Evolutionary conservation across 2,329 filamentous ascomycete genomes (phyloP), one percentile per base, ranked within the genome.

Genomic region (Rhynchosporium graminicola): DNA sequence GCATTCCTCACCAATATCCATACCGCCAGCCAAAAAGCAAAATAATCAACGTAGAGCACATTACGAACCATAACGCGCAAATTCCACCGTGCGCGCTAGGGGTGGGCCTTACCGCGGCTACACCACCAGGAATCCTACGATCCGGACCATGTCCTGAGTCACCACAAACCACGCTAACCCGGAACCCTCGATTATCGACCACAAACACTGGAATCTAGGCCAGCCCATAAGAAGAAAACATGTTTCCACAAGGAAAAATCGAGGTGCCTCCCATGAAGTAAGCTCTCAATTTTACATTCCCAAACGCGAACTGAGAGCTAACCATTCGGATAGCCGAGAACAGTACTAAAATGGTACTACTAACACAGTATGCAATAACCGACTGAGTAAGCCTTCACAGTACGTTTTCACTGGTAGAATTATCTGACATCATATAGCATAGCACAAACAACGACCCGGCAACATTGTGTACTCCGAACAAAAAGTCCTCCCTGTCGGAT

Each of bases 401-500:
- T 36, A 36, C 33, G 33, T 36, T 36, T 36, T 36, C 9, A 36
- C 33, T 36, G 33, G 33, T 10, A 36, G 33, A 36, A 36, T 36
- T 10, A 36, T 36, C 33, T 36, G 33, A 36, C 33, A 6, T 36
- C 2, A 36, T 6, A 5, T 36, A 36, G 33, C 9, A 36, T 36
- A 36, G 33, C 33, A 36, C 33, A 5, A 10, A 10, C 1, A 36
- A 5, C 9, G 33, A 36, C 33, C 33, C 33, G 9, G 33, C 33
- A 36, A 36, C 6, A 36, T 6, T 20, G 9, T 36, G 33, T 36
- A 2, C 6, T 10, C 9, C 33, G 33, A 6, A 36, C 33, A 5
- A 36, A 36, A 6, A 31, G 31, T 57, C 54, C 26, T 57, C 54
- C 54, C 40, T 57, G 54, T 46, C 54, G 40, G 54, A 57, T 33